Percentiles rank a stretch among this genome's conserved stretches.
These are phyloP conservation scores for Hylodesmum podocarpum DNA, from an alignment of 306 rosid genomes.

Conservation along the genomic window DNA sequence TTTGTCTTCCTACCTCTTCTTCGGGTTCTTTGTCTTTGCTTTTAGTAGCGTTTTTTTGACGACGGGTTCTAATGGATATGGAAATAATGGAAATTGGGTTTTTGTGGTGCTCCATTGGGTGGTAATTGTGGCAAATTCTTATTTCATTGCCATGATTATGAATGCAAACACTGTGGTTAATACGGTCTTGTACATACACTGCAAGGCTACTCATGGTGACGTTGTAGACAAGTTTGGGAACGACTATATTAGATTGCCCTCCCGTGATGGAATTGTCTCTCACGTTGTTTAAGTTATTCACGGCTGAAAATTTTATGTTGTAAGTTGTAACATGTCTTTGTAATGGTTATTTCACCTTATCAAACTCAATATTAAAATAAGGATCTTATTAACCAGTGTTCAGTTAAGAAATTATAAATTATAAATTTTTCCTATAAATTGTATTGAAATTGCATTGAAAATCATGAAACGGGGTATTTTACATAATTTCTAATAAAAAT, in stretches of 20 bases:
- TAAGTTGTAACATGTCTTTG: too few species aligned
- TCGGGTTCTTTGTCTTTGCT: background rate
- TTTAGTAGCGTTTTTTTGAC: background rate
- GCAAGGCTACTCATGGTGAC: background rate
- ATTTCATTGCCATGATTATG: accelerated
- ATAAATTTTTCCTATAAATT: too few species aligned
- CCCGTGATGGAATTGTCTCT: background rate
- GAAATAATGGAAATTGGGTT: background rate
- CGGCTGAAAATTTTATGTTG: too few species aligned
- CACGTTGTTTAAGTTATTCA: background rate
- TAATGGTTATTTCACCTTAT: too few species aligned
- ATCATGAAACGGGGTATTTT: too few species aligned
- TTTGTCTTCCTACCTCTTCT: background rate
- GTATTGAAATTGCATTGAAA: too few species aligned
- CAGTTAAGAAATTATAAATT: too few species aligned
- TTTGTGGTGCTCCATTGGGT: background rate
- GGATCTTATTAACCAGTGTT: too few species aligned
- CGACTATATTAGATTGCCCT: background rate
- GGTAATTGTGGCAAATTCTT: accelerated
- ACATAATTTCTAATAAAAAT: too few species aligned
- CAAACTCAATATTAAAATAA: too few species aligned
- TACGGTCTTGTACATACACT: background rate
- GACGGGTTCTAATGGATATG: too few species aligned
- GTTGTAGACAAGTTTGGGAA: background rate
- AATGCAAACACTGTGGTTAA: background rate